Base-by-base conservation (phyloP, 2,329 filamentous ascomycete genomes). In the Neonectria punicea region DNA sequence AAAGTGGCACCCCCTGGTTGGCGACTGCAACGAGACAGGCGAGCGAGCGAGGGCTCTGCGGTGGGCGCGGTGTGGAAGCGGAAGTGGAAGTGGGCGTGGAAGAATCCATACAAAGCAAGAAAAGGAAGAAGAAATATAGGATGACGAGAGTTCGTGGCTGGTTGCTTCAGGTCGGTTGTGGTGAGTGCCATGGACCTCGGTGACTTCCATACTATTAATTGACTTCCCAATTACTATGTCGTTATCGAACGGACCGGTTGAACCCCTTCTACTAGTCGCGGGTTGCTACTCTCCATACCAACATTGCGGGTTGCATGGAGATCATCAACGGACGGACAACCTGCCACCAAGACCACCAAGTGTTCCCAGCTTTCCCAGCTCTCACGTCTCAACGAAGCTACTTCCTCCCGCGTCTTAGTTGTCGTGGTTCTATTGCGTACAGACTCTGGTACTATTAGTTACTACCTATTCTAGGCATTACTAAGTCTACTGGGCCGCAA, bases 61-160 rank as follows among this genome's bases (percentile, higher is more conserved):
- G 73, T 74, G 71, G 72, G 51, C 61, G 71, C 73, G 73, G 73
- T 74, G 73, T 73, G 68, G 62, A 68, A 73, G 61, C 58, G 60
- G 63, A 53, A 58, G 25, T 25, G 8, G 7, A 30, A 30, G 46
- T 28, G 46, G 20, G 8, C 14, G 36, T 39, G 36, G 36, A 39
- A 36, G 13, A 36, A 25, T 25, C 25, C 25, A 25, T 25, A 25
- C 25, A 5, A 25, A 25, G 25, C 25, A 67, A 73, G 61, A 58
- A 55, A 59, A 50, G 56, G 16, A 14, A 20, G 7, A 30, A 30
- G 46, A 10, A 20, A 5, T 7, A 18, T 16, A 41, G 7, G 39
- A 41, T 4, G 36, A 30, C 7, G 39, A 25, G 41, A 57, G 46
- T 39, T 20, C 25, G 39, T 57, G 44, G 57, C 53, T 44, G 61